Base-by-base conservation (phyloP, 2,329 filamentous ascomycete genomes). In the Aspergillus bombycis region DNA sequence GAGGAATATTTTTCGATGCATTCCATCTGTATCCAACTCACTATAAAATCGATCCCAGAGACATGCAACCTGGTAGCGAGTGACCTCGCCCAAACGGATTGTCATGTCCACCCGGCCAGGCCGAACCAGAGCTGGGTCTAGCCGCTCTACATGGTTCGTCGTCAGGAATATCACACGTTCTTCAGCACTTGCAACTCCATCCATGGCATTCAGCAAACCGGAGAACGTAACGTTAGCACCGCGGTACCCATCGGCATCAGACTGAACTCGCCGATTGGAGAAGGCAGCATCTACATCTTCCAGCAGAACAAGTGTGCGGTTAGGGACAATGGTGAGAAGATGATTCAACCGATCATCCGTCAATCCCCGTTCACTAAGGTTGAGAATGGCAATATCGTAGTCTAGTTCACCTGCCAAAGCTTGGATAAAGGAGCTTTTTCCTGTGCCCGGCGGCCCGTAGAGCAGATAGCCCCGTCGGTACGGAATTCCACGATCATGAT, bases 11-110 rank as follows among this genome's bases (percentile, higher is more conserved):
- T 85, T 80, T 71, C 88, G 88, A 23, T 88, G 86, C 7, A 80
- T 77, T 19, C 89, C 88, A 60, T 88, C 85, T 0, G 72, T 68
- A 73, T 97, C 94, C 28, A 92, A 82, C 38, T 96, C 92, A 4
- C 91, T 91, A 74, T 98, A 99, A 81, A 98, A 99, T 23, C 95
- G 88, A 77, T 96, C 91, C 93, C 94, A 99, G 80, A 99, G 91
- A 77, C 90, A 85, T 16, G 83, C 87, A 21, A 96, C 94, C 79
- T 98, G 95, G 76, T 91, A 91, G 63, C 88, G 85, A 3, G 91
- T 94, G 36, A 94, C 93, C 77, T 97, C 91, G 43, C 94, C 94
- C 56, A 99, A 90, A 60, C 92, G 88, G 4, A 96, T 86, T 69
- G 92, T 95, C 90, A 98, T 91, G 78, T 99, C 95, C 0, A 99